Evolutionary conservation across 768 basidiomycete genomes (phyloP).

Genomic region (Psilocybe sp.): DNA sequence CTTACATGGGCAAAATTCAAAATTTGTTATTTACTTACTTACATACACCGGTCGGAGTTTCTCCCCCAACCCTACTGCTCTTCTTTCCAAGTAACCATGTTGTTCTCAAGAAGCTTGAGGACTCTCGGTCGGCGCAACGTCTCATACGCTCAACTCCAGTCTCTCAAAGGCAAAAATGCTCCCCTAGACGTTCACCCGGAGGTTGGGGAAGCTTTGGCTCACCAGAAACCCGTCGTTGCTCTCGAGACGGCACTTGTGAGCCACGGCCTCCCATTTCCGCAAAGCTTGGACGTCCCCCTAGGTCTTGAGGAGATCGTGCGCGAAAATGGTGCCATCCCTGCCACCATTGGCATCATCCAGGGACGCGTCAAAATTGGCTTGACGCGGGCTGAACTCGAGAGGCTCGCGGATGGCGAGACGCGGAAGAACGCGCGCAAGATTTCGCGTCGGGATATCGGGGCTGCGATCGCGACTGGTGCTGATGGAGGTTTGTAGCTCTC

Average conservation of each 20-base stretch:
- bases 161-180: conserved; percentile 20
- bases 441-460: conserved; percentile 77
- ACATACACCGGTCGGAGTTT: no score
- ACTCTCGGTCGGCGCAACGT: no score
- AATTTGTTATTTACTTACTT: no score
- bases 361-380: conserved; percentile 90
- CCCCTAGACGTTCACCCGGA: conserved; percentile 77
- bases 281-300: conserved; percentile 66
- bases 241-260: conserved; percentile 92
- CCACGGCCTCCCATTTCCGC: conserved; percentile 86
- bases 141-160: no score
- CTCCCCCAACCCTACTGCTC: no score
- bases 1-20: no score
- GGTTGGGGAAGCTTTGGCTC: conserved; percentile 73
- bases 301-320: conserved; percentile 76
- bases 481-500: conserved; percentile 61
- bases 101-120: no score
- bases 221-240: conserved; percentile 73
- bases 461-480: conserved; percentile 61
- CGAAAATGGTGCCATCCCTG: conserved; percentile 75
- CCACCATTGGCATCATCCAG: conserved; percentile 82
- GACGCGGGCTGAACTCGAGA: conserved; percentile 56
- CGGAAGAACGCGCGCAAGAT: conserved; percentile 52
- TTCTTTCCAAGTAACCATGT: no score
- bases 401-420: conserved; percentile 52